phyloP scores from a whole-genome alignment of 805 yeast genomes.

The Yamadazyma phyllophila region DNA sequence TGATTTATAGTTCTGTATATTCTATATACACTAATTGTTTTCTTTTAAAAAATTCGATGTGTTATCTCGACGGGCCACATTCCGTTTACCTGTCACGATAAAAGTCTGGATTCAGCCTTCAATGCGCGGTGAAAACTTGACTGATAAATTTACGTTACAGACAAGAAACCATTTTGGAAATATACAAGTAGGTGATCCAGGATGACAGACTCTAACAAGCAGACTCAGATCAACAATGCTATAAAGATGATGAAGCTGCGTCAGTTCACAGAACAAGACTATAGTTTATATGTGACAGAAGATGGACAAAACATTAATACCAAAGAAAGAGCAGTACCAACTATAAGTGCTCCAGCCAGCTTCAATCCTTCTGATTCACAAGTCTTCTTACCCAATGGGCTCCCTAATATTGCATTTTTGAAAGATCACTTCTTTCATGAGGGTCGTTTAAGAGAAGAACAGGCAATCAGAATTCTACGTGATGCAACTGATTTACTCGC shows the following conservation, averaged over 20 bases:
- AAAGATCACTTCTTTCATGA: constrained; percentile 74
- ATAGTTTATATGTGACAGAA: constrained; percentile 48
- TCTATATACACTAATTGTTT: background rate
- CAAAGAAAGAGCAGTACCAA: constrained; percentile 51
- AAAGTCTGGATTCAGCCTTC: background rate
- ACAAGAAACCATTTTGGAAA: too few species aligned
- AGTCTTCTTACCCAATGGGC: constrained; percentile 59
- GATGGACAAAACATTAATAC: constrained; percentile 60
- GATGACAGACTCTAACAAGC: constrained; percentile 10
- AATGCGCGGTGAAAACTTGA: background rate
- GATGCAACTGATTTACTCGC: constrained; percentile 63
- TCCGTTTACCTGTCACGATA: background rate
- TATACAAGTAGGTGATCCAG: background rate
- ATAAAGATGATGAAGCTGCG: constrained; percentile 55
- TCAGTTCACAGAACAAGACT: constrained; percentile 29
- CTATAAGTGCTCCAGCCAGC: constrained; percentile 67
- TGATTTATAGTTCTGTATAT: background rate
- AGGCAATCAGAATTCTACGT: constrained; percentile 63
- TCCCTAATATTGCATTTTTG: constrained; percentile 72
- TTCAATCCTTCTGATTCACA: constrained; percentile 64
- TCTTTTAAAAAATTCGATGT: background rate
- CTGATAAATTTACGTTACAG: too few species aligned
- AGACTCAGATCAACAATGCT: constrained; percentile 58
- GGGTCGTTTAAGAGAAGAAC: constrained; percentile 73
- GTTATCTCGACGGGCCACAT: background rate